A percentile compares a stretch with the other conserved stretches of the same genome.
These are phyloP conservation scores for Petrea volubilis DNA, from an alignment of 257 asterid genomes.

Conservation along the genomic window DNA sequence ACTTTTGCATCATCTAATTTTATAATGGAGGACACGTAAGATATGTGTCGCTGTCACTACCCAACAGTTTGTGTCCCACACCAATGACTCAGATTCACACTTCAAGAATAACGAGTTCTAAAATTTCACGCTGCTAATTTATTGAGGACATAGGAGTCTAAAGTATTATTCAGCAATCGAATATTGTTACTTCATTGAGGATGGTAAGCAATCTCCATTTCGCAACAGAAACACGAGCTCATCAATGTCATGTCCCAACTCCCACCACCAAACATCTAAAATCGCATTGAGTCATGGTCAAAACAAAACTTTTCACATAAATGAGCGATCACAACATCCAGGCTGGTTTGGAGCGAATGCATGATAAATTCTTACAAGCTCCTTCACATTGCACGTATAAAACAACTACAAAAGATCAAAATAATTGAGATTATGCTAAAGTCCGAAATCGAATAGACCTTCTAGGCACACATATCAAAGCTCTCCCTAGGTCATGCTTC, in stretches of 20 bases:
- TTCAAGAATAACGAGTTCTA: neutral
- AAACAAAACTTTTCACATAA: neutral
- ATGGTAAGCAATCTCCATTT: neutral
- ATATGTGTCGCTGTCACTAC: neutral
- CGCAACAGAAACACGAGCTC: neutral
- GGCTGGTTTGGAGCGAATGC: neutral
- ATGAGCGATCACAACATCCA: neutral
- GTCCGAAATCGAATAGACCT: neutral
- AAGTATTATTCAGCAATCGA: neutral
- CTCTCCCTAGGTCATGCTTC: neutral
- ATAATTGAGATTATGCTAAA: neutral
- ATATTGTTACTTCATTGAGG: neutral
- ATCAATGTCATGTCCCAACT: neutral
- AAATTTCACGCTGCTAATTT: neutral
- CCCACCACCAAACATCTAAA: neutral
- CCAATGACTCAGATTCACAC: neutral
- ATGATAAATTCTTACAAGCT: neutral
- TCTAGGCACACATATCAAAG: neutral
- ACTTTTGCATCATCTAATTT: neutral
- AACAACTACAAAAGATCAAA: neutral
- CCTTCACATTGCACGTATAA: neutral
- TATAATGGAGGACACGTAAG: neutral
- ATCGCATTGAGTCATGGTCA: neutral
- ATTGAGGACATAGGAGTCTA: neutral
- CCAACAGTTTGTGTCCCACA: neutral